Conservation (phyloP, 208 protist species). For the Herpetomonas tarakana region DNA sequence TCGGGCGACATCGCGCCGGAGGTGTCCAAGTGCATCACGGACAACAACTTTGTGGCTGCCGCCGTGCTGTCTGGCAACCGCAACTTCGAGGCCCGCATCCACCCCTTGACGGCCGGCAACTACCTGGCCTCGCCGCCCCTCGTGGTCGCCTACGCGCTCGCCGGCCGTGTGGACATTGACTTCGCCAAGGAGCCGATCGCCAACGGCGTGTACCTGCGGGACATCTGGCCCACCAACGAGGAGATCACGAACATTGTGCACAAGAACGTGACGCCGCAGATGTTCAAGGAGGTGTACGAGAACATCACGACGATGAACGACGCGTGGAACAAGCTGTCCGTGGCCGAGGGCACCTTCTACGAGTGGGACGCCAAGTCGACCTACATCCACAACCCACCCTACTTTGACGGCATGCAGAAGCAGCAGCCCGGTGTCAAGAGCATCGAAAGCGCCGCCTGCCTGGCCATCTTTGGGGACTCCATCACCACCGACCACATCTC, state of each 20-base stretch:
- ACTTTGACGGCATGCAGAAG: constrained; percentile 90
- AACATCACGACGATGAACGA: constrained; percentile 89
- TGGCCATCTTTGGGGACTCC: constrained; percentile 94
- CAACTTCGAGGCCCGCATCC: constrained; percentile 96
- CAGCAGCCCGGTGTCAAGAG: constrained; percentile 34
- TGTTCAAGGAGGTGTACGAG: constrained; percentile 92
- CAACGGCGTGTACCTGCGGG: constrained; percentile 93
- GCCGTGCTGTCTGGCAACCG: constrained; percentile 96
- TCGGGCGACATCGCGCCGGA: constrained; percentile 88
- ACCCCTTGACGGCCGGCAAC: constrained; percentile 92
- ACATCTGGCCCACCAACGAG: constrained; percentile 95
- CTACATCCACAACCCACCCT: constrained; percentile 96
- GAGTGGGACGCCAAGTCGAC: constrained; percentile 94
- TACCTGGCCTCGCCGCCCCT: constrained; percentile 96
- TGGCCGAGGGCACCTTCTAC: constrained; percentile 88
- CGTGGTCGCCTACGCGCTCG: constrained; percentile 95
- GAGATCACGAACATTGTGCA: constrained; percentile 79
- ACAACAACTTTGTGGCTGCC: constrained; percentile 92
- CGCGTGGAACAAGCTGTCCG: constrained; percentile 90
- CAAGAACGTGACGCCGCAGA: constrained; percentile 77
- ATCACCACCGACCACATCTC: constrained; percentile 98
- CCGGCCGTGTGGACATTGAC: constrained; percentile 94
- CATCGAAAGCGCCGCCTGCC: constrained; percentile 79
- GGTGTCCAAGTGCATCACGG: constrained; percentile 90
- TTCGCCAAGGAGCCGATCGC: constrained; percentile 89